Base-by-base conservation (phyloP, 106 monocot species). In the Acanthochlamys bracteata region DNA sequence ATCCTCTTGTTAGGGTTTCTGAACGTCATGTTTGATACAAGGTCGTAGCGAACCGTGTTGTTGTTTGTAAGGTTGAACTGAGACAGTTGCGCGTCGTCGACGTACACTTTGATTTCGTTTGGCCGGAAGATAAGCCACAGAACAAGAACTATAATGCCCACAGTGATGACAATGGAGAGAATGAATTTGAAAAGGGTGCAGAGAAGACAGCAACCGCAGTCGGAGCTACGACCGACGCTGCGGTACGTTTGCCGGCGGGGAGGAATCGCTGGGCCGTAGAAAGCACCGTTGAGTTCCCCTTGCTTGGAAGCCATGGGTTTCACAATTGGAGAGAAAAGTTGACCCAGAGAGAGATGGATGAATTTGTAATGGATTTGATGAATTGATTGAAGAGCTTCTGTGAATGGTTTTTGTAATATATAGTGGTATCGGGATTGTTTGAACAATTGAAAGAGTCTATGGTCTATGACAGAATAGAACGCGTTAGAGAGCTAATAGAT, bases 91-190 rank as follows among this genome's bases (percentile, higher is more conserved):
- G 74, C 77, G 39, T 77, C 74, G 19, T 78, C 64, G 42, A 85
- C 61, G 25, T 81, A 64, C 64, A 77, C 57, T n/a, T 39, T 46
- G 42, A 81, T 81, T 14, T 74, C 3, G 24, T 51, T 74, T 13
- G 85, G 85, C 13, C 85, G 80, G 74, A 80, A 67, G 23, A 80
- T 63, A 41, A 84, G 70, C 84, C 80, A 84, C 67, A 73, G n/a
- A 70, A 80, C 57, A 27, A 80, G 41, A 45, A 84, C 16, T 73
- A 77, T 59, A 58, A 74, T 41, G 76, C 46, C 65, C 39, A 80
- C 24, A 39, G 42, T 26, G 64, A 65, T n/a, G 62, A 70, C 55
- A 39, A 84, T 51, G 21, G 73, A 42, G 47, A 73, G 70, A 19
- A 39, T n/a, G 66, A 53, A 25, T 58, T 64, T 59, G 58, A 33